phyloP scores from a whole-genome alignment of 225 moss, liverwort and hornwort genomes.

The Sphagnum tenellum region DNA sequence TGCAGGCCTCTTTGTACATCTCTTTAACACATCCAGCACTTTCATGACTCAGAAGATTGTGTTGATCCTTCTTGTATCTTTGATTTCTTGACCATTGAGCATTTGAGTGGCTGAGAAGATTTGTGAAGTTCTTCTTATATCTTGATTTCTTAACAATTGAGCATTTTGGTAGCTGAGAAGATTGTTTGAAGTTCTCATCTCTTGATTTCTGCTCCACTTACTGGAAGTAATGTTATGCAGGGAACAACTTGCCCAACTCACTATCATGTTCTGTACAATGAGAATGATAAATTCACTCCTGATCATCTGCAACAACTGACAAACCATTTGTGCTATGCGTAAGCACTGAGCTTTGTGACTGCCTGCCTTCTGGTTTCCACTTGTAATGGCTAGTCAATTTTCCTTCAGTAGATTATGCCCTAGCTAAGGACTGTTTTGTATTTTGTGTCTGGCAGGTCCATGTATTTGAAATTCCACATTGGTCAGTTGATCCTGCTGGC shows the following conservation, averaged over 20 bases:
- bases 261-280: slow-evolving; percentile 53
- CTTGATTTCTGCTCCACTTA: no score
- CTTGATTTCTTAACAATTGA: neutral
- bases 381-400: no score
- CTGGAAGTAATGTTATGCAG: slow-evolving; percentile 10
- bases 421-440: no score
- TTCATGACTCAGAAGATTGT: no score
- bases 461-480: no score
- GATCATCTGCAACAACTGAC: slow-evolving; percentile 48
- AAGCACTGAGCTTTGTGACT: neutral
- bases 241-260: slow-evolving; percentile 54
- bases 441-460: no score
- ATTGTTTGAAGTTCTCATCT: neutral
- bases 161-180: neutral
- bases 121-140: neutral
- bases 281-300: slow-evolving; percentile 28
- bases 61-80: no score
- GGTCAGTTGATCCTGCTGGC: no score
- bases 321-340: slow-evolving; percentile 50
- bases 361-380: no score
- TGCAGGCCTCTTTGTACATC: neutral
- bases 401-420: no score
- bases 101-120: neutral
- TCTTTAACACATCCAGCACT: no score
- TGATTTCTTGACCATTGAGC: neutral